Percentiles rank a stretch among this genome's conserved stretches.
Conservation (phyloP, 1,284 basidiomycete genomes). For the Cryptococcus maquisensis region DNA sequence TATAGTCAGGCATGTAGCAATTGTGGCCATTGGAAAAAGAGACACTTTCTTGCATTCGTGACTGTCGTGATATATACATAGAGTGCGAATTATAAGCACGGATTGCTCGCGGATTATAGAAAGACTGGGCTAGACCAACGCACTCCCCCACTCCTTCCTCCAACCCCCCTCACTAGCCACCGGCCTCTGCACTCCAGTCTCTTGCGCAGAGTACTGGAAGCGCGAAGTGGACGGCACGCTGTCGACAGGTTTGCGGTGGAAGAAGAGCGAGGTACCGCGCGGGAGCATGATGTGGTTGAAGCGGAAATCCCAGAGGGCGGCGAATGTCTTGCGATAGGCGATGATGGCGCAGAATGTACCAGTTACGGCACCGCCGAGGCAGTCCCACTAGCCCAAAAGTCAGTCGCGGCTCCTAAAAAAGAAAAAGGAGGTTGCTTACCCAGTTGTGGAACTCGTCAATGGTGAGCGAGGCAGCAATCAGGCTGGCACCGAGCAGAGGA, state of each 20-base stretch:
- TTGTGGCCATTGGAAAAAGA: no score
- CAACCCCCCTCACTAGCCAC: slow-evolving; percentile 34
- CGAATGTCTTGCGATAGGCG: slow-evolving; percentile 58
- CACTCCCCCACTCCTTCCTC: slow-evolving; percentile 21
- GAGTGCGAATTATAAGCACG: background rate
- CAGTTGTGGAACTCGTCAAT: slow-evolving; percentile 55
- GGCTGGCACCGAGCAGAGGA: slow-evolving; percentile 57
- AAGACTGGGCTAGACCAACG: background rate
- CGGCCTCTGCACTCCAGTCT: slow-evolving; percentile 25
- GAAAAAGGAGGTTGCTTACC: slow-evolving; percentile 15
- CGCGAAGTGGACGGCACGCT: slow-evolving; percentile 12
- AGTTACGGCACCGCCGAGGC: slow-evolving; percentile 55
- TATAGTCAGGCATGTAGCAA: background rate
- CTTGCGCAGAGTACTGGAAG: slow-evolving; percentile 21
- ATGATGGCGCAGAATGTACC: slow-evolving; percentile 53
- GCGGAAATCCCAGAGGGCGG: slow-evolving; percentile 56
- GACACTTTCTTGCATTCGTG: no score
- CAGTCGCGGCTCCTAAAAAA: background rate
- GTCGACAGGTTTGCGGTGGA: slow-evolving; percentile 23
- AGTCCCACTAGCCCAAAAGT: slow-evolving; percentile 53
- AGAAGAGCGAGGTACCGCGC: slow-evolving; percentile 26
- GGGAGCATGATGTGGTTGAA: slow-evolving; percentile 59
- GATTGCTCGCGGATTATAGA: background rate
- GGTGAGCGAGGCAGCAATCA: slow-evolving; percentile 58
- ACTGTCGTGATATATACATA: background rate